Base-by-base conservation (phyloP, 208 protist species). In the Acanthamoeba lugdunensis region DNA sequence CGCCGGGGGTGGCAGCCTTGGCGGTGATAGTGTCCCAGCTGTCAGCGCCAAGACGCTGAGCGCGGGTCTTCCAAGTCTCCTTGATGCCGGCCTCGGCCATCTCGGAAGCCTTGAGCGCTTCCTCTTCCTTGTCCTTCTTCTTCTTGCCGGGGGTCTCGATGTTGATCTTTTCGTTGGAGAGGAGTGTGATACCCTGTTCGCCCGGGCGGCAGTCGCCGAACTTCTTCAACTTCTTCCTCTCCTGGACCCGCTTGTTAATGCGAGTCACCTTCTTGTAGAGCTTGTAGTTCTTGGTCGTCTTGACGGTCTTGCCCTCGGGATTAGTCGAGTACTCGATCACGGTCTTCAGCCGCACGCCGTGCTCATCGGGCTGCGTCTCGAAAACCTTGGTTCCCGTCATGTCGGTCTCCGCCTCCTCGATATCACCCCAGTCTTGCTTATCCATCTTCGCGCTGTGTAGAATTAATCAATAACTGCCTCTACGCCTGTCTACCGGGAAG, bases 251-350 rank as follows among this genome's bases (percentile, higher is more conserved):
- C 90, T 94, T 92, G 16, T 65, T 79, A 30, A 95, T 33, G n/a
- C 58, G 33, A 28, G 88, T 61, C 37, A 48, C 30, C 89, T 81
- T 87, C 90, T 95, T 95, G 58, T 90, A 58, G 41, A 95, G 58
- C 33, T 90, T 94, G 48, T 92, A 81, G 23, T 75, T 94, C 33
- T 33, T 33, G 25, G 45, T 73, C 2, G 69, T 87, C 90, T 95
- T 95, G 45, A 95, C 71, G 28, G 69, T 95, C 52, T 81, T 33
- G 77, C 89, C 89, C 25, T 58, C 25, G n/a, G 82, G 52, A 71
- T 94, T 92, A 6, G 67, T 95, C 14, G 54, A 69, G 77, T 85
- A 92, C 28, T 82, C 92, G 25, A 90, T 89, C 56, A 95, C 89
- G 7, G 81, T 92, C 90, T 90, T 95, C 4, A 95, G 85, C 69